Evolutionary conservation across 202 grass and related monocot genomes (phyloP).

Genomic region (Panicum hallii): DNA sequence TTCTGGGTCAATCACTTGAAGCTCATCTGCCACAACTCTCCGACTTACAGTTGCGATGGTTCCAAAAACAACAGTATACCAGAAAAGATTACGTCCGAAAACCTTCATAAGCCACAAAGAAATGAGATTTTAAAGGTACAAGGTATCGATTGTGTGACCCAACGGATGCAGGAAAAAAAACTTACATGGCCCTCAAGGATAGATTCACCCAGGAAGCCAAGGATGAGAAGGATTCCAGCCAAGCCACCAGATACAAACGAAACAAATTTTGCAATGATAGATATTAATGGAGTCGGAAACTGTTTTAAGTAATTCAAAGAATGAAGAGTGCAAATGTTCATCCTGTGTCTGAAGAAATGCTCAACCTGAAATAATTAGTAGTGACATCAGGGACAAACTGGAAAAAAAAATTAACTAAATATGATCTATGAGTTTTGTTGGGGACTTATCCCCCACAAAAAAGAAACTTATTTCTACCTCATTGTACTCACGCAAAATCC

Average conservation of each 20-base stretch:
- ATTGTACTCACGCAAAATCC: slow-evolving; percentile 84
- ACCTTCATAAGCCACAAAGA: slow-evolving; percentile 51
- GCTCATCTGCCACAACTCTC: slow-evolving; percentile 67
- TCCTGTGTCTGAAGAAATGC: slow-evolving; percentile 76
- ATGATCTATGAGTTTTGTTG: slow-evolving; percentile 1
- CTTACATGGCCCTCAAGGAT: slow-evolving; percentile 86
- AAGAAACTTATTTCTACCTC: slow-evolving; percentile 53
- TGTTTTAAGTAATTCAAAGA: slow-evolving; percentile 82
- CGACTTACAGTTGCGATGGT: slow-evolving; percentile 79
- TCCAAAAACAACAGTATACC: slow-evolving; percentile 78
- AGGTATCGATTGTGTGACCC: neutral
- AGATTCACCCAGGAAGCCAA: slow-evolving; percentile 77
- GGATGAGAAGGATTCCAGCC: slow-evolving; percentile 71
- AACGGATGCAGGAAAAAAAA: neutral
- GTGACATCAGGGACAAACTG: neutral
- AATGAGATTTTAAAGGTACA: slow-evolving; percentile 31
- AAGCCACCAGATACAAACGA: slow-evolving; percentile 82
- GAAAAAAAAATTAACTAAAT: neutral
- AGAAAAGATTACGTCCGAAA: slow-evolving; percentile 79
- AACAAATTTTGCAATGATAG: slow-evolving; percentile 74
- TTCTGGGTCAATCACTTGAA: slow-evolving; percentile 76
- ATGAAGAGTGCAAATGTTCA: slow-evolving; percentile 62
- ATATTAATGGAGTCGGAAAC: slow-evolving; percentile 72
- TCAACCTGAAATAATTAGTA: slow-evolving; percentile 63
- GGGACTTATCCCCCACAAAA: neutral